Evolutionary conservation across 768 basidiomycete genomes (phyloP), one percentile per base, ranked within the genome.

Genomic region (Russula sp.): DNA sequence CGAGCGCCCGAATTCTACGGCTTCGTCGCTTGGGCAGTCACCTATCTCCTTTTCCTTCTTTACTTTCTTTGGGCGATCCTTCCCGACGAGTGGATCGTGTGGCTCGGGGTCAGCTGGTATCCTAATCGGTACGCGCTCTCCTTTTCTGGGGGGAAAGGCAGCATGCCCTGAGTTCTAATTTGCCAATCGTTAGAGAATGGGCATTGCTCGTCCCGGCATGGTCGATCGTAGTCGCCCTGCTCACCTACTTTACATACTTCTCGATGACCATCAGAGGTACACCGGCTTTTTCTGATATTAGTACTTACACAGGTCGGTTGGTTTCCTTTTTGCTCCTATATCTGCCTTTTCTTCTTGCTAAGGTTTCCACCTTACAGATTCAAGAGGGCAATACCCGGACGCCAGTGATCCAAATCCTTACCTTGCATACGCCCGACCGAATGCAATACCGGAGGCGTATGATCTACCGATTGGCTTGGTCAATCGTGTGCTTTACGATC

Each of bases 1-100:
- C 84, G 89, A 10, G 88, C 89, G 14, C 82, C 89, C 49, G 92
- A 94, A 75, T 88, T 93, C 71, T 92, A 93, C 69, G 92, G 93
- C n/a, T 94, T 94, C 72, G 90, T 89, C 5, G 90, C 89, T 18
- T 90, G 86, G 87, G 85, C 86, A 10, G 85, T 85, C 0, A 93
- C 93, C 0, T 85, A 83, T 57, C 75, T 92, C 30, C 74, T 84
- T 2, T 94, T 89, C 71, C 73, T 82, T 59, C 70, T 89, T 28
- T 93, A 89, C 72, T 70, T 92, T 38, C 76, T 92, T 7, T 94
- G 92, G 92, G 90, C 88, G 1, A 73, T 93, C 42, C 77, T 91
- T 16, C 92, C 92, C 6, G 89, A 92, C 71, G 78, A 80, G 36
- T 85, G 79, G 73, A 86, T 94, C 59, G 58, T 81, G 44, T 78